Conservation (phyloP, 1,284 basidiomycete species). For the Laetiporus sulphureus region DNA sequence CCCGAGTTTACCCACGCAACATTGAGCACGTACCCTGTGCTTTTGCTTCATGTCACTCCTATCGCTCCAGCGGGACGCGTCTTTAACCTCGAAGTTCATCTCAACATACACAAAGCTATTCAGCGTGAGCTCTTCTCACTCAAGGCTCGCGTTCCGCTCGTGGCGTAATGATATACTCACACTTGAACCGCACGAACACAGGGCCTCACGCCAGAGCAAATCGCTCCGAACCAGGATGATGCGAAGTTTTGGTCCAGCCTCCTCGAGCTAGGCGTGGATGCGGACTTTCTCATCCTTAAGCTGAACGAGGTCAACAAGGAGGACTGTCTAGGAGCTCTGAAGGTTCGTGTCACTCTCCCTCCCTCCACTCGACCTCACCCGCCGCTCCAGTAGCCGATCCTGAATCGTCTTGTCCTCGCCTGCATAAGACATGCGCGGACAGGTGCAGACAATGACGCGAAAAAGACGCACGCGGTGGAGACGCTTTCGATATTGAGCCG, state of each 20-base stretch:
- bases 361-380: slow-evolving; percentile 4
- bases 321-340: slow-evolving; percentile 24
- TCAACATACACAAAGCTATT: slow-evolving; percentile 37
- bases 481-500: slow-evolving; percentile 41
- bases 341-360: slow-evolving; percentile 20
- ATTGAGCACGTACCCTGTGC: neutral
- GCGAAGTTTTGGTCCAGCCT: slow-evolving; percentile 41
- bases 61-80: slow-evolving; percentile 15
- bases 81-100: slow-evolving; percentile 32
- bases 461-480: slow-evolving; percentile 39
- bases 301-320: slow-evolving; percentile 26
- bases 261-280: slow-evolving; percentile 44
- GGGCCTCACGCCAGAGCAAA: slow-evolving; percentile 33
- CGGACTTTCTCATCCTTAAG: slow-evolving; percentile 32
- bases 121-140: slow-evolving; percentile 23
- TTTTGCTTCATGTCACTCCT: slow-evolving; percentile 5
- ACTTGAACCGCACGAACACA: no score
- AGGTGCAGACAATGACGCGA: slow-evolving; percentile 28
- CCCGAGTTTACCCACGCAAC: neutral
- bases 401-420: slow-evolving; percentile 40
- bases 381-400: slow-evolving; percentile 39
- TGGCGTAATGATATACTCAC: no score
- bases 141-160: no score
- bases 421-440: slow-evolving; percentile 36
- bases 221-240: slow-evolving; percentile 23